phyloP scores from a whole-genome alignment of 192 early-diverging fungal species.

The Irineochytrium annulatum region DNA sequence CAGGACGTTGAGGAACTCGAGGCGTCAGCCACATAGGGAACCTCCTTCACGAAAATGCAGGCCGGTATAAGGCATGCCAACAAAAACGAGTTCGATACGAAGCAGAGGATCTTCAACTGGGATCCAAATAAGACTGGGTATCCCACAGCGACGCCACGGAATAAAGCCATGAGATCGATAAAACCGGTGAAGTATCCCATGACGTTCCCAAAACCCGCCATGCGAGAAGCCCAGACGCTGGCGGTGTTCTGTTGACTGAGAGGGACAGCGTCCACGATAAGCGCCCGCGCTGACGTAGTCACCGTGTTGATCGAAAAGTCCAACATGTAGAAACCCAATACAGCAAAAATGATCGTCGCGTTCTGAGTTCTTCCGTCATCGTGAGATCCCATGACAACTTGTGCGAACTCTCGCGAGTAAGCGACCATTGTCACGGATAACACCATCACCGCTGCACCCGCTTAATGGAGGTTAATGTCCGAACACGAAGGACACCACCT shows the following conservation, averaged over 20 bases:
- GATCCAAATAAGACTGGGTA: constrained; percentile 60
- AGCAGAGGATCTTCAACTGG: constrained; percentile 79
- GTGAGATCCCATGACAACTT: constrained; percentile 1
- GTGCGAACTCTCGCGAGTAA: constrained; percentile 63
- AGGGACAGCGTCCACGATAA: constrained; percentile 82
- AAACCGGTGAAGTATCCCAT: constrained; percentile 83
- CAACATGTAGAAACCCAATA: constrained; percentile 79
- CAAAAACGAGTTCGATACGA: constrained; percentile 66
- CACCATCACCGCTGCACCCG: constrained; percentile 58
- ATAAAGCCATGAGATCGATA: constrained; percentile 63
- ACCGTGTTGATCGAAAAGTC: constrained; percentile 93
- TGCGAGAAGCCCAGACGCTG: constrained; percentile 81
- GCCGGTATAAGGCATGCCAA: constrained; percentile 53
- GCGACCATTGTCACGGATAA: constrained; percentile 68
- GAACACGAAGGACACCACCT: too few relatives aligned
- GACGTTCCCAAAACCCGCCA: constrained; percentile 79
- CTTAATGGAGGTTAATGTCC: constrained; percentile 19
- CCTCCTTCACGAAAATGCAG: constrained; percentile 51
- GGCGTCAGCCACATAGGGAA: constrained; percentile 10
- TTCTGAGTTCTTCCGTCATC: constrained; percentile 8
- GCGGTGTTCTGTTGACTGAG: constrained; percentile 74
- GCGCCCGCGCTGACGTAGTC: constrained; percentile 74
- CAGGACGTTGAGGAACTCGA: constrained; percentile 10
- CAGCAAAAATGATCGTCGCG: constrained; percentile 63
- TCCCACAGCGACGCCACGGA: constrained; percentile 17